Base-by-base conservation (phyloP, 768 basidiomycete genomes). In the Leucocoprinus leucothites region DNA sequence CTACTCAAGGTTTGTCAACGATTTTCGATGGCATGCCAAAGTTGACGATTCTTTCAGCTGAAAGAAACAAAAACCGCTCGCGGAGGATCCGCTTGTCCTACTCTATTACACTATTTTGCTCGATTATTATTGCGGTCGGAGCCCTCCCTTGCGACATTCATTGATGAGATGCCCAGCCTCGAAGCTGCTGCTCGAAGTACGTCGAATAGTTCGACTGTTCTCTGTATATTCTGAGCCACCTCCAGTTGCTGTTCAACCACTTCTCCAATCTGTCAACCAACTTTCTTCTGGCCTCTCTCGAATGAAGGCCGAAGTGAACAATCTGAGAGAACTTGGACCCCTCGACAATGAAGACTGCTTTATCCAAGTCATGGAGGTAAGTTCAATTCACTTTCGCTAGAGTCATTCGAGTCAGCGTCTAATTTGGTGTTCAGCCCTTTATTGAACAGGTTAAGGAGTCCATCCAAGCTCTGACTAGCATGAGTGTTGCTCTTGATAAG, bases 81-180 rank as follows among this genome's bases (percentile, higher is more conserved):
- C 54, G 81, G 80, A 0, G 80, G 81, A 0, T 47, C 81, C 0
- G 82, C 82, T 6, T 95, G 91, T 60, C 92, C 94, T 0, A 96
- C 93, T 0, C 73, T 98, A n/a, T 75, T 97, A 11, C 94, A 96
- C 67, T 96, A 93, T 65, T 67, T 96, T n/a, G 91, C 90, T 11
- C 79, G 81, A 45, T 78, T 89, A 5, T 74, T 96, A 14, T 62
- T 89, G 54, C 80, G 85, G 26, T 78, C 78, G 5, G 85, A 94
- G 63, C 80, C 87, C 0, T 71, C 76, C 0, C 66, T 91, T 11
- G 71, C 88, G 3, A 76, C 76, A 16, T 95, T 94, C 67, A 79
- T 90, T 3, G 86, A 91, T 22, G 94, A 95, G 11, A 70, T 91
- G 61, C 86, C 91, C 1, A 85, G 83, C 64, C 61, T 97, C 2